phyloP scores from a whole-genome alignment of 2,329 filamentous ascomycete genomes.

The Botryosphaeria dothidea region DNA sequence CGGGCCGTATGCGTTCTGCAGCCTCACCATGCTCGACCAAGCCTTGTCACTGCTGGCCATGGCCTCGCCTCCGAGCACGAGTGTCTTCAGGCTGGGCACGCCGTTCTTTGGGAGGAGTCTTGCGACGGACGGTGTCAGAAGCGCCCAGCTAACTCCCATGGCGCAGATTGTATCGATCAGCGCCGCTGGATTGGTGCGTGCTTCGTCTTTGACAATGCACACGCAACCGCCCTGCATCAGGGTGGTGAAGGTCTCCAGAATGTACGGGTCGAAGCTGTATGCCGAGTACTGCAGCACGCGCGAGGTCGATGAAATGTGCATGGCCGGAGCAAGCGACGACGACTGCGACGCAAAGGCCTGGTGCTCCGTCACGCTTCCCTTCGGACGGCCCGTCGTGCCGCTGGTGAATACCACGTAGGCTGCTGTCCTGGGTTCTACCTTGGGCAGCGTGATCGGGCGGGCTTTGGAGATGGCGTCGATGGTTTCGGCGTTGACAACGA shows the following conservation, averaged over 20 bases:
- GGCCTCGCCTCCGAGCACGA: conserved; percentile 36
- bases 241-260: conserved; percentile 35
- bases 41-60: conserved; percentile 17
- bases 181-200: conserved; percentile 47
- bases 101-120: conserved; percentile 39
- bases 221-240: conserved; percentile 41
- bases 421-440: background rate
- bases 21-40: conserved; percentile 19
- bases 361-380: conserved; percentile 34
- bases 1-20: conserved; percentile 1
- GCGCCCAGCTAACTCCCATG: conserved; percentile 28
- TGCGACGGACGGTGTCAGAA: conserved; percentile 40
- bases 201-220: conserved; percentile 40
- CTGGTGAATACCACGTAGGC: conserved; percentile 35
- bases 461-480: background rate
- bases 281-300: conserved; percentile 19
- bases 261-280: conserved; percentile 34
- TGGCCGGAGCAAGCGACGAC: background rate
- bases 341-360: conserved; percentile 30
- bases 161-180: conserved; percentile 39
- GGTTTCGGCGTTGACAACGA: background rate
- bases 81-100: conserved; percentile 38
- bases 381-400: conserved; percentile 37
- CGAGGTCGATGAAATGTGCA: conserved; percentile 21
- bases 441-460: background rate